These are phyloP conservation scores for Aspergillus hiratsukae DNA, from an alignment of 2,329 filamentous ascomycete genomes.

Conservation along the genomic window DNA sequence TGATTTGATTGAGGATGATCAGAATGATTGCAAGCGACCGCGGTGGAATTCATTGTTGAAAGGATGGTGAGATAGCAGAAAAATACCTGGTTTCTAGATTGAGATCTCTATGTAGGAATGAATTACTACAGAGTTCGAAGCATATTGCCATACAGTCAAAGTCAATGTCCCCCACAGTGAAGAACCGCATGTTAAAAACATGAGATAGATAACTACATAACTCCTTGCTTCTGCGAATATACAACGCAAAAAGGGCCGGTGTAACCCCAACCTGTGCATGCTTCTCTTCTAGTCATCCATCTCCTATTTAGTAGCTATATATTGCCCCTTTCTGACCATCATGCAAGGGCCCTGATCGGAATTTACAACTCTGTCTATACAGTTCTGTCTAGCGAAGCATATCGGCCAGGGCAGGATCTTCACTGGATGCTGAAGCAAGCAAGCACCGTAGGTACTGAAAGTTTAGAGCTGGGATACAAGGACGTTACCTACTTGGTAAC, in stretches of 20 bases:
- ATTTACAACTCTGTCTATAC: not conserved
- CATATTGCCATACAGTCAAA: not conserved
- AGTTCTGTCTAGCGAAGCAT: not conserved
- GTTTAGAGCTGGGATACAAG: not conserved
- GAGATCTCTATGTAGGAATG: not conserved
- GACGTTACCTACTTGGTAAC: not conserved
- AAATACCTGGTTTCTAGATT: not conserved
- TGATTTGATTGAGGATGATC: slow-evolving; percentile 18
- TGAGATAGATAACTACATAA: not conserved
- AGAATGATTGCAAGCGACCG: slow-evolving; percentile 3
- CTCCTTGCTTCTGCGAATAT: not conserved
- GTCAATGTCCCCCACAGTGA: not conserved
- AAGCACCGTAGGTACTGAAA: not conserved
- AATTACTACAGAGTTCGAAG: not conserved
- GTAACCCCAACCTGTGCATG: not conserved
- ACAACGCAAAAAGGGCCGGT: not conserved
- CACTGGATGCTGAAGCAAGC: not conserved
- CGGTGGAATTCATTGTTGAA: slow-evolving; percentile 5
- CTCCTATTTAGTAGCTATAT: not conserved
- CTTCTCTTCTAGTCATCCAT: not conserved
- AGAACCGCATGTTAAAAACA: not conserved
- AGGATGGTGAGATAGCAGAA: not conserved
- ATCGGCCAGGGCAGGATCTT: too few relatives aligned
- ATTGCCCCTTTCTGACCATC: not conserved
- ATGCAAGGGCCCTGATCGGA: not conserved